Percentiles rank a stretch among this genome's conserved stretches.
Evolutionary conservation across 2,329 filamentous ascomycete genomes (phyloP).

Genomic region (Lasiodiplodia theobromae): DNA sequence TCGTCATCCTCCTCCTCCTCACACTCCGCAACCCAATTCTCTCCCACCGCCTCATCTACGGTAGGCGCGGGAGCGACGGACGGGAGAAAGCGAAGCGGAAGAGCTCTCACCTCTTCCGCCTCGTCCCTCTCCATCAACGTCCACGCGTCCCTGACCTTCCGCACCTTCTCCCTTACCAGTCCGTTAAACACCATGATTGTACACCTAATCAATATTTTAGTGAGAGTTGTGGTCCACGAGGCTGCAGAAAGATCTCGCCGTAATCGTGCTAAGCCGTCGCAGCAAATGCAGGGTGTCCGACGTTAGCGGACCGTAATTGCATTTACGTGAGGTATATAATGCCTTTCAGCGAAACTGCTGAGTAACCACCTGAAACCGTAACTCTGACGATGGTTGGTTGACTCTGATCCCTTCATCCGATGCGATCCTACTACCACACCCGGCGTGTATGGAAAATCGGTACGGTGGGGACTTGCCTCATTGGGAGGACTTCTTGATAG

Average conservation of each 20-base stretch:
- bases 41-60: too few species aligned
- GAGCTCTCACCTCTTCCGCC: too few species aligned
- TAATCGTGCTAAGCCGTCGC: not conserved
- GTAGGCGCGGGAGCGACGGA: too few species aligned
- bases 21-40: too few species aligned
- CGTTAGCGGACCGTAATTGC: too few species aligned
- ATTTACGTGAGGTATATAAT: not conserved
- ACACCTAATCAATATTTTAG: too few species aligned
- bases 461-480: not conserved
- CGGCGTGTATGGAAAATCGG: not conserved
- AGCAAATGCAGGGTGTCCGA: not conserved
- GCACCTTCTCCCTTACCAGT: too few species aligned
- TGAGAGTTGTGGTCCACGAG: not conserved
- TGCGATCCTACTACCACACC: not conserved
- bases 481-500: not conserved
- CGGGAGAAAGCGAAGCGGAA: too few species aligned
- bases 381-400: not conserved
- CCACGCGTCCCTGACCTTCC: too few species aligned
- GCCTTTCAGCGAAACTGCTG: not conserved
- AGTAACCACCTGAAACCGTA: not conserved
- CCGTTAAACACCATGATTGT: too few species aligned
- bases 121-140: too few species aligned
- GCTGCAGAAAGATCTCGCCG: not conserved
- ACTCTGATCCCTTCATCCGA: not conserved
- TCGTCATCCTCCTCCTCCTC: too few species aligned